Conservation (phyloP, 106 monocot genomes). For the Iris macrosiphon region DNA sequence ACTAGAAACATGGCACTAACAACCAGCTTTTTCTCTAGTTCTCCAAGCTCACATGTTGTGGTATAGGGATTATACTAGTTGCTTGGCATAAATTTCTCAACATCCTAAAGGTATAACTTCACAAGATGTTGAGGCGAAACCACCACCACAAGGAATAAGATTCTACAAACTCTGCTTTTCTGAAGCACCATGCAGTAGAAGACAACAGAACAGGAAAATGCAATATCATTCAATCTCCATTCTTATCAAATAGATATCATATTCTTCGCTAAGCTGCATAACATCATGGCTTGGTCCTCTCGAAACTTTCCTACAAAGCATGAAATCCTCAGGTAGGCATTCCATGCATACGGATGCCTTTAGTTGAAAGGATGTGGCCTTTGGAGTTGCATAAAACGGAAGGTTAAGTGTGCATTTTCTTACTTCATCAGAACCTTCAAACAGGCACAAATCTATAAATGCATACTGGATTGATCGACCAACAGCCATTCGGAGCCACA, state of each 20-base stretch:
- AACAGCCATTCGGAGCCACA: constrained; percentile 61
- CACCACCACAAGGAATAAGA: too few relatives aligned
- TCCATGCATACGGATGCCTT: constrained; percentile 53
- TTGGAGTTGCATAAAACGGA: constrained; percentile 63
- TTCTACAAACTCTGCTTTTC: too few relatives aligned
- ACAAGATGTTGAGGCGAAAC: too few relatives aligned
- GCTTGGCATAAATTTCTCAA: too few relatives aligned
- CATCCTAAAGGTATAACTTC: too few relatives aligned
- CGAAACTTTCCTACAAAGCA: constrained; percentile 7
- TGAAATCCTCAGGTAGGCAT: constrained; percentile 19
- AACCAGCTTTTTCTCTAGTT: too few relatives aligned
- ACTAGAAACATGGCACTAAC: too few relatives aligned
- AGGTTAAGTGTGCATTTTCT: constrained; percentile 27
- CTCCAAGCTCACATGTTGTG: too few relatives aligned
- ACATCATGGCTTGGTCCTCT: constrained; percentile 41
- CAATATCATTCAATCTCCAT: too few relatives aligned
- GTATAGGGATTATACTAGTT: too few relatives aligned
- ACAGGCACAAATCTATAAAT: constrained; percentile 38
- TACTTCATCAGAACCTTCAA: constrained; percentile 30
- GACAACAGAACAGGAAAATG: too few relatives aligned
- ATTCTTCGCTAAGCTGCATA: constrained; percentile 27
- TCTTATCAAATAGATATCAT: constrained; percentile 40
- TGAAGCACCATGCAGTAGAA: too few relatives aligned
- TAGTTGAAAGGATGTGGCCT: constrained; percentile 40
- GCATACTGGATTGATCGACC: constrained; percentile 33